Conservation (phyloP, 2,329 filamentous ascomycete species). For the Stagonosporopsis chrysanthemi region DNA sequence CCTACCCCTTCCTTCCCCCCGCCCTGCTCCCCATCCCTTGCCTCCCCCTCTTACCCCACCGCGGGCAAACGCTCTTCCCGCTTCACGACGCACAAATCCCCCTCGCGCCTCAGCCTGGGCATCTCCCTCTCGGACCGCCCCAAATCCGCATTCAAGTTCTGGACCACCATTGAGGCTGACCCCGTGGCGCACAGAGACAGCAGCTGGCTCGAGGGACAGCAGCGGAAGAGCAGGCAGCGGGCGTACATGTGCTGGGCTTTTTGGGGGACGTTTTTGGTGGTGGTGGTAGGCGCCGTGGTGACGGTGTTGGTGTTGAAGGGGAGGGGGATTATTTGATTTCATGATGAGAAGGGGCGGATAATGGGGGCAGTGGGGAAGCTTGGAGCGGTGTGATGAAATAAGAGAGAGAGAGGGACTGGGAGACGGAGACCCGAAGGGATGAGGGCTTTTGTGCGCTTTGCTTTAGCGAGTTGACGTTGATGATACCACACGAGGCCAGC, state of each 20-base stretch:
- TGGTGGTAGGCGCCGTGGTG: slow-evolving; percentile 56
- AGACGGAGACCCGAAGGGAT: too few relatives aligned
- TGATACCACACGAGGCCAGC: slow-evolving; percentile 20
- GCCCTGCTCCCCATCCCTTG: neutral
- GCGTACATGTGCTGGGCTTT: slow-evolving; percentile 59
- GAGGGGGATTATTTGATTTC: slow-evolving; percentile 34
- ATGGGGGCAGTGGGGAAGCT: too few relatives aligned
- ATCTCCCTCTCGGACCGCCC: slow-evolving; percentile 36
- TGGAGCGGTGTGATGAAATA: too few relatives aligned
- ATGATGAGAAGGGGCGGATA: too few relatives aligned
- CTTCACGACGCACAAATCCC: slow-evolving; percentile 23
- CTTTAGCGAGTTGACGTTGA: slow-evolving; percentile 7
- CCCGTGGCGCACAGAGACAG: neutral
- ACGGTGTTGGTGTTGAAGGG: slow-evolving; percentile 55
- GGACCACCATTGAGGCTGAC: slow-evolving; percentile 39
- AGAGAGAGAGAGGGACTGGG: too few relatives aligned
- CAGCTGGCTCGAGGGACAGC: slow-evolving; percentile 61
- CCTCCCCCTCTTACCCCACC: neutral
- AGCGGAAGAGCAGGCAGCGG: slow-evolving; percentile 56
- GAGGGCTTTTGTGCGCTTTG: neutral
- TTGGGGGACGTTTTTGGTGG: slow-evolving; percentile 55
- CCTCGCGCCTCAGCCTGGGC: slow-evolving; percentile 31
- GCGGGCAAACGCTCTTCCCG: neutral
- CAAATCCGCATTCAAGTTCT: slow-evolving; percentile 39
- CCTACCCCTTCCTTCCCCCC: neutral